Conservation (phyloP, 2,329 filamentous ascomycete genomes). For the Aspergillus ochraceus region DNA sequence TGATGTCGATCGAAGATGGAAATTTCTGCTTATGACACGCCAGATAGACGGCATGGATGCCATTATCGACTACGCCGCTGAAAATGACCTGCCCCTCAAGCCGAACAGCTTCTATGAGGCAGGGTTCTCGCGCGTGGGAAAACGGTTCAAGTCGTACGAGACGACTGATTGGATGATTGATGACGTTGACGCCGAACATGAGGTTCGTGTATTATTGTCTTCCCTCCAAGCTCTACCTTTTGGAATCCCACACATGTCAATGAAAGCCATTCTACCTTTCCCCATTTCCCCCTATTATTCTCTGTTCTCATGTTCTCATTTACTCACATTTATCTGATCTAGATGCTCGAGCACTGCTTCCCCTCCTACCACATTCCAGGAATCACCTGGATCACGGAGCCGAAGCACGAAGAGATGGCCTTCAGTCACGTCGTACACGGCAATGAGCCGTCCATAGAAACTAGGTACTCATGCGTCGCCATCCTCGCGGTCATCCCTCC, state of each 20-base stretch:
- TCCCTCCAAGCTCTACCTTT: too few species aligned
- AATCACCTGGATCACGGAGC: constrained; percentile 24
- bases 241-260: too few species aligned
- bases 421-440: constrained; percentile 23
- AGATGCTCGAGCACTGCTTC: constrained; percentile 13
- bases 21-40: constrained; percentile 4
- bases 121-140: too few species aligned
- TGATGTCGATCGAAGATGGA: constrained; percentile 9
- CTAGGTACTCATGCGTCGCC: constrained; percentile 22
- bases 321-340: too few species aligned
- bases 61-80: neutral
- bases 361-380: constrained; percentile 7
- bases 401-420: constrained; percentile 20
- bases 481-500: constrained; percentile 26
- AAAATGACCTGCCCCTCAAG: neutral
- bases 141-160: neutral
- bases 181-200: neutral
- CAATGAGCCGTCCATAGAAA: constrained; percentile 18
- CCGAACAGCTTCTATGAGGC: too few species aligned
- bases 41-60: neutral
- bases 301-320: too few species aligned
- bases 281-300: too few species aligned
- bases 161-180: too few species aligned
- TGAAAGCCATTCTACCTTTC: too few species aligned
- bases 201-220: neutral